Evolutionary conservation across 306 rosid species (phyloP), one percentile per base, ranked within the genome.

Genomic region (Herpetospermum pedunculosum): DNA sequence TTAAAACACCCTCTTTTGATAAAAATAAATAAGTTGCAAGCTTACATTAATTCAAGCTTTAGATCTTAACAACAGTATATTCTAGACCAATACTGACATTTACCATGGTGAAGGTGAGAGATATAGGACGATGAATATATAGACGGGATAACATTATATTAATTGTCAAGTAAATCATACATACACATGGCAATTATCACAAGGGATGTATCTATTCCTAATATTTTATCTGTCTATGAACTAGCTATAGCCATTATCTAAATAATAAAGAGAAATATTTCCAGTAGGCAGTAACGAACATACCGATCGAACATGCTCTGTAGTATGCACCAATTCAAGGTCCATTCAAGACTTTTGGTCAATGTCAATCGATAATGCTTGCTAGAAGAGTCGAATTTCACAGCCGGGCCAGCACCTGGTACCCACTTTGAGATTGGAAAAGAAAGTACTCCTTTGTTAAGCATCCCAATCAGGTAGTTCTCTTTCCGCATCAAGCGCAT

Each of bases 271-370:
- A 54, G 68, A 73, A 5, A 47, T 30, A 25, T 25, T 69, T 44
- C 57, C 18, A 74, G 57, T n/a, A n/a, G n/a, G n/a, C n/a, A n/a
- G n/a, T 30, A 75, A 58, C 58, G 75, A 76, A 79, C 82, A 30
- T 86, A 93, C 97, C 98, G 86, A 83, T 94, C 99, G 84, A 94
- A 94, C 99, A 94, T 94, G 90, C 95, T 91, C 78, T 94, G 95
- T 79, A 91, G 77, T 73, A 94, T 91, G 86, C 95, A 89, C 99
- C 99, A 91, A 81, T 88, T 94, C 79, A 94, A 91, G 73, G 96
- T 87, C 99, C 99, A 94, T 76, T 94, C 97, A 38, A 94, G 96
- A 77, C 95, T 88, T 84, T 89, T 94, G 73, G 92, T 86, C 79
- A 94, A 84, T 58, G 92, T 87, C 48, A 89, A 77, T 58, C 86